A percentile compares a stretch with the other conserved stretches of the same genome.
These are phyloP conservation scores for Grifola frondosa DNA, from an alignment of 1,284 basidiomycete species.

Conservation along the genomic window DNA sequence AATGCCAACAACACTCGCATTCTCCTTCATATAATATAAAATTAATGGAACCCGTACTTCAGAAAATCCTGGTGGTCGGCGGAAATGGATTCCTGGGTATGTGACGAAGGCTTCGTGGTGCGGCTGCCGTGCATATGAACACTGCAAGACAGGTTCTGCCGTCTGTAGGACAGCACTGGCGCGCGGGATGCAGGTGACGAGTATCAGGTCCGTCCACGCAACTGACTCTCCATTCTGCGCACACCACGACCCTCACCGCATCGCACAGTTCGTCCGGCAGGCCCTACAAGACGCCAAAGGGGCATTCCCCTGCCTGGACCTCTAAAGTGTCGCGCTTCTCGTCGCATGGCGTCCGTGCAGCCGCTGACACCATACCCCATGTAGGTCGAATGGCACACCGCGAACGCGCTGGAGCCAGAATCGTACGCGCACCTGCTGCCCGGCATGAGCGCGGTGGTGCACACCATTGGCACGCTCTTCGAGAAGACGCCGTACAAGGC, in stretches of 20 bases:
- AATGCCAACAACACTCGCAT: neutral
- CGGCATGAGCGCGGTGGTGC: constrained; percentile 77
- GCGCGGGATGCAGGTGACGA: constrained; percentile 84
- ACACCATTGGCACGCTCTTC: constrained; percentile 92
- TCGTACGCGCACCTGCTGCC: constrained; percentile 73
- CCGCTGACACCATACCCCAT: constrained; percentile 3
- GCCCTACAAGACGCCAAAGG: constrained; percentile 85
- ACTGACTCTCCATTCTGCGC: constrained; percentile 2
- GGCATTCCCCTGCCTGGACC: constrained; percentile 87
- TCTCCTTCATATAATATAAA: neutral
- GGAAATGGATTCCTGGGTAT: constrained; percentile 94
- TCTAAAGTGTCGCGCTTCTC: constrained; percentile 49
- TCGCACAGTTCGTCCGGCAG: constrained; percentile 74
- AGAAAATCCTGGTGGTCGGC: constrained; percentile 83
- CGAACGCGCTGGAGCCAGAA: constrained; percentile 75
- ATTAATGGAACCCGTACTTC: constrained; percentile 36
- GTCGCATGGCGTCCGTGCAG: constrained; percentile 4
- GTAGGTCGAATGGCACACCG: constrained; percentile 83
- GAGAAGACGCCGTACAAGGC: constrained; percentile 84
- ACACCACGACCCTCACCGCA: neutral
- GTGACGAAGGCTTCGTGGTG: constrained; percentile 13
- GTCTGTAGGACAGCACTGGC: constrained; percentile 85
- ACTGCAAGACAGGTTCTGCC: constrained; percentile 70
- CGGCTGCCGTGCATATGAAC: neutral
- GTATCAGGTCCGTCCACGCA: constrained; percentile 68